Evolutionary conservation across 768 basidiomycete genomes (phyloP).

Genomic region (Naganishia friedmannii): DNA sequence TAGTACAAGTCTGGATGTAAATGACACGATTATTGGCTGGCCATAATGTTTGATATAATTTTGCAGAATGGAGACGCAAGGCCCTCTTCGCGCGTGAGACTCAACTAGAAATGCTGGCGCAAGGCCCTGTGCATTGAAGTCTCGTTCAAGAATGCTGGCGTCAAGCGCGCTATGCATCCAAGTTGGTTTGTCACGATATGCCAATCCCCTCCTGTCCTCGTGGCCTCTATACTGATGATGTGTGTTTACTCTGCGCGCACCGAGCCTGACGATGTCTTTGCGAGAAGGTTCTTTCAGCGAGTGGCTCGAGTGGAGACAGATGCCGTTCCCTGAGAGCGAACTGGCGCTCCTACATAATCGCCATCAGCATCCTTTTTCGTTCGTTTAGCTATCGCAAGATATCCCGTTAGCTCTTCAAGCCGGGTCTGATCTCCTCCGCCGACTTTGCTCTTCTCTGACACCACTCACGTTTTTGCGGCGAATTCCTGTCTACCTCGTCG

Average conservation of each 20-base stretch:
- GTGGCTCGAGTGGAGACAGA: not conserved
- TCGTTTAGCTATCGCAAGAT: not conserved
- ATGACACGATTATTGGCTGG: not conserved
- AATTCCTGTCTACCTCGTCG: not conserved
- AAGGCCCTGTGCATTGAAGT: not conserved
- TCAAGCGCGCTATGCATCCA: not conserved
- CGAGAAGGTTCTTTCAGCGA: not conserved
- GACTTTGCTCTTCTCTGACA: too few relatives aligned
- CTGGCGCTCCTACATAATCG: constrained; percentile 3
- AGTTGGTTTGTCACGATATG: not conserved
- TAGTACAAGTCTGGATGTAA: not conserved
- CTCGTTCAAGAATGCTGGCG: not conserved
- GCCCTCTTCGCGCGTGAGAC: not conserved
- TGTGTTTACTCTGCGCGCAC: not conserved
- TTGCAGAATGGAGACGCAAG: not conserved
- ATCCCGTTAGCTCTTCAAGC: not conserved
- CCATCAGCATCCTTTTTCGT: not conserved
- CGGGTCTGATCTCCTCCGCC: not conserved
- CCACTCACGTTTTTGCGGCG: constrained; percentile 2
- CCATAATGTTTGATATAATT: not conserved
- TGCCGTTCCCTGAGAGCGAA: not conserved
- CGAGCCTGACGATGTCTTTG: not conserved
- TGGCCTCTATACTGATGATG: not conserved
- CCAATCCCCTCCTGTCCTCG: not conserved
- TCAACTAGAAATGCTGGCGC: not conserved